These are phyloP conservation scores for Volvox reticuliferus DNA, from an alignment of 139 green algal genomes.

Conservation along the genomic window DNA sequence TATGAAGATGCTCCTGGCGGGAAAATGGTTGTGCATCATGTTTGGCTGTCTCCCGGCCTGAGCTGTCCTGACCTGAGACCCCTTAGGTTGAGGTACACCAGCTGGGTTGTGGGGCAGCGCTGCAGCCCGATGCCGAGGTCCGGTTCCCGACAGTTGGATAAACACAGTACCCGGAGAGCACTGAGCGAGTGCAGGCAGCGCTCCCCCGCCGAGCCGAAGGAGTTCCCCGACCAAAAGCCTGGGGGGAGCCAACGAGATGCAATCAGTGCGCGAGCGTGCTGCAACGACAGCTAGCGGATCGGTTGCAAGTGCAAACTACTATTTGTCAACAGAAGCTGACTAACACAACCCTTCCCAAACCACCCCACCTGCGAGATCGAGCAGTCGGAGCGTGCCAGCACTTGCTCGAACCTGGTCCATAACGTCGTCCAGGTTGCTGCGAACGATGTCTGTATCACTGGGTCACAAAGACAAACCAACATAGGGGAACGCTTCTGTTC, in stretches of 20 bases:
- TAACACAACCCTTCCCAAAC: no score
- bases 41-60: neutral
- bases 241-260: neutral
- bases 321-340: no score
- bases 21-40: no score
- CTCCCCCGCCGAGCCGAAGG: neutral
- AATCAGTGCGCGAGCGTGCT: neutral
- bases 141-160: constrained; percentile 23
- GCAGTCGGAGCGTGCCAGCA: neutral
- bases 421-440: neutral
- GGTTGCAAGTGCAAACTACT: no score
- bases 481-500: no score
- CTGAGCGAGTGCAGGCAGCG: neutral
- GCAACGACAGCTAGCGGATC: no score
- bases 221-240: neutral
- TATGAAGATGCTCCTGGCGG: no score
- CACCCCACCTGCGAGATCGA: constrained; percentile 5
- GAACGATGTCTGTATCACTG: neutral
- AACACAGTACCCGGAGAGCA: neutral
- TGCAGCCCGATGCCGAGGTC: neutral
- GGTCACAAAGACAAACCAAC: no score
- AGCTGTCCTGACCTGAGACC: neutral
- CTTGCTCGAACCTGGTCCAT: neutral
- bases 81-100: constrained; percentile 37
- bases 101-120: neutral